A percentile compares a stretch with the other conserved stretches of the same genome.
phyloP scores from a whole-genome alignment of 306 rosid species.

The Trifolium subterraneum region DNA sequence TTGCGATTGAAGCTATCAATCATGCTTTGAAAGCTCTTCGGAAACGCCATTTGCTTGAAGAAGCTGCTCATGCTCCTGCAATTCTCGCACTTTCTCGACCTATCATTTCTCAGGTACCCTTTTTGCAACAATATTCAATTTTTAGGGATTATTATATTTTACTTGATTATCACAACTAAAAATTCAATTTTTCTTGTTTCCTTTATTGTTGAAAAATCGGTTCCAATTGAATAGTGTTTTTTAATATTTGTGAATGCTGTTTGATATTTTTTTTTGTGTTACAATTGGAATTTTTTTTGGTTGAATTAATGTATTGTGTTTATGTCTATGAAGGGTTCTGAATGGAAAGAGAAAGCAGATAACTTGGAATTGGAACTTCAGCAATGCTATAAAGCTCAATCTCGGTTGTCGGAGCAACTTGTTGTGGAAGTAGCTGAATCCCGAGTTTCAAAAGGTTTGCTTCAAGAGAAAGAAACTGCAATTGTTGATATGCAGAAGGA shows the following conservation, averaged over 20 bases:
- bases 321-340: constrained; percentile 71
- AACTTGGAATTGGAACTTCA: constrained; percentile 85
- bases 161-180: not conserved
- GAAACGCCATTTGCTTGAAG: constrained; percentile 89
- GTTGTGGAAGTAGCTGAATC: constrained; percentile 93
- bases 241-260: not conserved
- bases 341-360: constrained; percentile 96
- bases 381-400: constrained; percentile 95
- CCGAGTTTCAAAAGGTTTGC: constrained; percentile 69
- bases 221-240: constrained; percentile 22
- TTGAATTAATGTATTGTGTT: constrained; percentile 26
- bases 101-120: constrained; percentile 59
- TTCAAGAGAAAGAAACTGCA: constrained; percentile 70
- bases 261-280: constrained; percentile 17
- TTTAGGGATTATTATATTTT: constrained; percentile 28
- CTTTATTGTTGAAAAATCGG: not conserved
- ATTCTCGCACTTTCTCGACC: constrained; percentile 78
- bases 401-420: constrained; percentile 90
- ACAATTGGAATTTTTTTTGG: constrained; percentile 7
- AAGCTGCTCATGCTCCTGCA: constrained; percentile 96
- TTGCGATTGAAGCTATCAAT: constrained; percentile 69
- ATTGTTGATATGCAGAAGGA: constrained; percentile 64
- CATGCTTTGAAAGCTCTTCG: constrained; percentile 84
- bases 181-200: not conserved
- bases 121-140: not conserved